Evolutionary conservation across 192 early-diverging fungal genomes (phyloP), one percentile per base, ranked within the genome.

Genomic region (Linnemannia schmuckeri): DNA sequence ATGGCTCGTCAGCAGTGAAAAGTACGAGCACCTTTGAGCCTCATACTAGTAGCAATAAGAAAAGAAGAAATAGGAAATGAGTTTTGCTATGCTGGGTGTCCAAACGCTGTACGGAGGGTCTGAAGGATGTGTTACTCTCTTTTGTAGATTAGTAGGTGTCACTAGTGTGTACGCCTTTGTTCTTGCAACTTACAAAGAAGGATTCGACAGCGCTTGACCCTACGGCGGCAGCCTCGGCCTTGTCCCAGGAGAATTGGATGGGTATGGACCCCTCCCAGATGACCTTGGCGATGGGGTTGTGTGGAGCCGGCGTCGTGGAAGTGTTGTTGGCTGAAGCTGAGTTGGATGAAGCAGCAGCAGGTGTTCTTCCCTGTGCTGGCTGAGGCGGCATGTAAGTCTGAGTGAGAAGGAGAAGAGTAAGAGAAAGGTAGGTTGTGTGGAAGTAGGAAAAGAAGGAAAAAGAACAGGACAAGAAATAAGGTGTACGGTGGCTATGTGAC

Each of bases 21-120:
- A 89, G 74, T 94, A 94, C 13, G 90, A 93, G 70, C 88, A 92
- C 38, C 94, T 92, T 30, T 85, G 88, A 24, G 92, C 90, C 76
- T 93, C 92, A 61, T 90, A 77, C 92, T 93, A 83, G 12, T 41
- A 52, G 57, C 22, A 42, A 18, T 49, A 5, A 46, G 44, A 35
- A 69, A 46, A 70, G 6, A 41, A 55, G 37, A 71, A 71, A 37
- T 12, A 42, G 41, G 18, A 18, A 30, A 30, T 70, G 70, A n/a
- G 70, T 71, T 22, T 40, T 22, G 38, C 27, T 30, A 68, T 33
- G 66, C 27, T 7, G 33, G 1, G 18, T 41, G 1, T 42, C 18
- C 6, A 20, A 33, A 8, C 37, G 12, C 9, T n/a, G 49, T 18
- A 18, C 4, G 17, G 17, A 17, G 5, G 6, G 37, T 41, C 20